phyloP scores from a whole-genome alignment of 805 yeast species.

The Zygosaccharomyces siamensis region DNA sequence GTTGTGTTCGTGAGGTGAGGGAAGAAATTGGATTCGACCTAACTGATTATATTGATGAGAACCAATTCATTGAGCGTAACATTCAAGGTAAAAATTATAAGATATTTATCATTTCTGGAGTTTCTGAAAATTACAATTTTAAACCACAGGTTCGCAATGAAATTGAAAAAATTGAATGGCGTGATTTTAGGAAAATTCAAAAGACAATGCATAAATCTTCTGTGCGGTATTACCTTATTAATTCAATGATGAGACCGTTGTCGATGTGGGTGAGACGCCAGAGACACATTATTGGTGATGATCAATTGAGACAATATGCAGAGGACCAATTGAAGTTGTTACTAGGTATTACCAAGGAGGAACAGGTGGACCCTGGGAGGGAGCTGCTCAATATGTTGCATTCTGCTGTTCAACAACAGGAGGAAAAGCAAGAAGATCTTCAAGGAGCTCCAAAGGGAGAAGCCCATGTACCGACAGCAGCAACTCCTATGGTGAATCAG shows the following conservation, averaged over 20 bases:
- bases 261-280: conserved; percentile 51
- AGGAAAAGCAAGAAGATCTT: conserved; percentile 8
- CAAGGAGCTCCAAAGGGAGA: conserved; percentile 3
- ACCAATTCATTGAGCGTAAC: conserved; percentile 75
- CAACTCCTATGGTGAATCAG: conserved; percentile 7
- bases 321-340: conserved; percentile 60
- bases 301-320: conserved; percentile 56
- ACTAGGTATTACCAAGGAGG: conserved; percentile 50
- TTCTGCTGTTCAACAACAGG: conserved; percentile 36
- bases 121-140: conserved; percentile 72
- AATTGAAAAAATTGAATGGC: conserved; percentile 80
- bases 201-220: conserved; percentile 31
- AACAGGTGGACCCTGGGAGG: conserved; percentile 63
- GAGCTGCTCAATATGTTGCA: conserved; percentile 63
- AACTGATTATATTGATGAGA: conserved; percentile 56
- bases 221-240: conserved; percentile 36
- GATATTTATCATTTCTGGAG: conserved; percentile 69
- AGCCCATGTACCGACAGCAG: conserved; percentile 10
- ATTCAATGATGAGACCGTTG: conserved; percentile 41
- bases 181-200: conserved; percentile 46
- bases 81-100: conserved; percentile 80
- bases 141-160: conserved; percentile 84
- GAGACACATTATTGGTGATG: conserved; percentile 48
- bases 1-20: conserved; percentile 86
- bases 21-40: conserved; percentile 95